A percentile compares a stretch with the other conserved stretches of the same genome.
These are phyloP conservation scores for Fusarium scirpi DNA, from an alignment of 2,329 filamentous ascomycete species.

Conservation along the genomic window DNA sequence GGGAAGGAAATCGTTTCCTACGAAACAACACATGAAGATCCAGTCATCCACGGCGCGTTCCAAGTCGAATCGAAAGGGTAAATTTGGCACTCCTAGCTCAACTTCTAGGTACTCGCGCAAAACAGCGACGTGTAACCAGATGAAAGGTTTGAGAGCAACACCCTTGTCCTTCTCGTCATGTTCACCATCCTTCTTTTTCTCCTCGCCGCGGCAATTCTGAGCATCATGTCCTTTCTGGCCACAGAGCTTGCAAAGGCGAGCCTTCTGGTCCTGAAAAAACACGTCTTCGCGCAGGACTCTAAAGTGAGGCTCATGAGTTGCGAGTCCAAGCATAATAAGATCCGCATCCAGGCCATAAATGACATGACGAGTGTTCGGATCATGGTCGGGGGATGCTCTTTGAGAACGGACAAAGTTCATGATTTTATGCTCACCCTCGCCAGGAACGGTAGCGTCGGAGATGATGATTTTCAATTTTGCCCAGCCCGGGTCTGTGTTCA, in stretches of 20 bases:
- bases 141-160: conserved; percentile 86
- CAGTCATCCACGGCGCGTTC: conserved; percentile 96
- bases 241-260: conserved; percentile 86
- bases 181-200: conserved; percentile 82
- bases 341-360: conserved; percentile 98
- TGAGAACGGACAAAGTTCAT: conserved; percentile 98
- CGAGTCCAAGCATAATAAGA: conserved; percentile 97
- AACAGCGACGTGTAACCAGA: conserved; percentile 95
- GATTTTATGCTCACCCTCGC: conserved; percentile 99
- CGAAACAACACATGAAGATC: conserved; percentile 99
- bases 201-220: conserved; percentile 82
- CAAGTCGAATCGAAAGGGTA: conserved; percentile 91
- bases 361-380: conserved; percentile 97
- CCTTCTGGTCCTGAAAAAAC: conserved; percentile 88
- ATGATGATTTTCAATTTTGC: conserved; percentile 97
- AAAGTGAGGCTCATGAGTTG: conserved; percentile 97
- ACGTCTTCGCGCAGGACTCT: conserved; percentile 96
- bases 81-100: conserved; percentile 84
- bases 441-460: conserved; percentile 96
- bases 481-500: conserved; percentile 97
- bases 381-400: conserved; percentile 87
- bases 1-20: conserved; percentile 97
- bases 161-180: conserved; percentile 84
- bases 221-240: conserved; percentile 93
- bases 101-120: conserved; percentile 92